Evolutionary conservation across 768 basidiomycete genomes (phyloP).

Genomic region (Suillus hirtellus): DNA sequence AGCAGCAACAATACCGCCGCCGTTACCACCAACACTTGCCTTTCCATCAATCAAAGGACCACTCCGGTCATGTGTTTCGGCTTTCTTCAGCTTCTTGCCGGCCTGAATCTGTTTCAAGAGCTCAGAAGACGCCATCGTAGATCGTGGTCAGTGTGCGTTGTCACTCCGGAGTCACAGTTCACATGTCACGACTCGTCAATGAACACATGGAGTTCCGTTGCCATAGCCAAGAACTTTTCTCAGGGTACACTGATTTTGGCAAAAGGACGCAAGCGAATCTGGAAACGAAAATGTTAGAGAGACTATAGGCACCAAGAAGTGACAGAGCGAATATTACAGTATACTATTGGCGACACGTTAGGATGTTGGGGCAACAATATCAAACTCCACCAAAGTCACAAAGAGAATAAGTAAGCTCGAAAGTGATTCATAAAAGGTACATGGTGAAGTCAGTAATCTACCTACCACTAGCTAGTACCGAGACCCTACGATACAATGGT

Average conservation of each 20-base stretch:
- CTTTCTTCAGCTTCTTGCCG: constrained; percentile 80
- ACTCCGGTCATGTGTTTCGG: constrained; percentile 82
- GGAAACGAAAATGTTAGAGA: neutral
- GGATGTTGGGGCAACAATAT: neutral
- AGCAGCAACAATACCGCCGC: constrained; percentile 39
- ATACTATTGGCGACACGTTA: neutral
- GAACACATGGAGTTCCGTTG: too few species aligned
- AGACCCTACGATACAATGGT: neutral
- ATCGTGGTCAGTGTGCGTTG: constrained; percentile 5
- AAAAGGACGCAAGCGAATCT: too few species aligned
- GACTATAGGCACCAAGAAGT: too few species aligned
- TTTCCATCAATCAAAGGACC: constrained; percentile 56
- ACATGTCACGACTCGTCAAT: neutral
- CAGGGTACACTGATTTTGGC: too few species aligned
- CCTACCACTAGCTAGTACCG: neutral
- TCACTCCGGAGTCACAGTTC: neutral
- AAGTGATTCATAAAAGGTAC: neutral
- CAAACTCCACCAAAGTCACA: neutral
- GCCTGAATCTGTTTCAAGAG: constrained; percentile 81
- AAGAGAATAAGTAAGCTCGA: neutral
- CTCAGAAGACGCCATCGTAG: constrained; percentile 68
- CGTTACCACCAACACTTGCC: constrained; percentile 32
- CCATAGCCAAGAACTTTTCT: too few species aligned
- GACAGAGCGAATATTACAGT: neutral
- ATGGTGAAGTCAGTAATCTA: neutral